A percentile compares a stretch with the other conserved stretches of the same genome.
phyloP scores from a whole-genome alignment of 345 rosid species.

The Salix suchowensis region DNA sequence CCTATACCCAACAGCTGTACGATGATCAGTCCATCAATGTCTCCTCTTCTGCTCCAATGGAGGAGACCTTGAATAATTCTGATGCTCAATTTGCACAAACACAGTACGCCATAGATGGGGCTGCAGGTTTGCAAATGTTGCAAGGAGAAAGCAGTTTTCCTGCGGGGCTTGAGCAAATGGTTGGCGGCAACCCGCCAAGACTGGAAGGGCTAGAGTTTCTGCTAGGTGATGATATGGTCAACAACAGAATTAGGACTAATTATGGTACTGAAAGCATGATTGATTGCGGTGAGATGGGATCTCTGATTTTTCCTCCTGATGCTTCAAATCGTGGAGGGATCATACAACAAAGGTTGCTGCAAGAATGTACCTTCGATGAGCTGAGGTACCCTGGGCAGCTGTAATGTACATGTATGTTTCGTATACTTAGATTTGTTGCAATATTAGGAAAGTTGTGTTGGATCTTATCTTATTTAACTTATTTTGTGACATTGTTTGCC shows the following conservation, averaged over 20 bases:
- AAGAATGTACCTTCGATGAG: slow-evolving; percentile 22
- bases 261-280: slow-evolving; percentile 6
- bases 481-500: slow-evolving; percentile 1
- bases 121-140: slow-evolving; percentile 12
- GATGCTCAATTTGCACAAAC: slow-evolving; percentile 18
- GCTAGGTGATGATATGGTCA: slow-evolving; percentile 21
- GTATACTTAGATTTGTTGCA: neutral
- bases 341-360: slow-evolving; percentile 22
- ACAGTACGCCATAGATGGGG: slow-evolving; percentile 14
- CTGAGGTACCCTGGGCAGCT: slow-evolving; percentile 24
- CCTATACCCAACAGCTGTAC: slow-evolving; percentile 18
- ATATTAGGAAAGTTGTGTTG: slow-evolving; percentile 15
- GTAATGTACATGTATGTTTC: slow-evolving; percentile 3
- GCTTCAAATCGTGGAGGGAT: slow-evolving; percentile 24
- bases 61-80: slow-evolving; percentile 16
- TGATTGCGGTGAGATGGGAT: slow-evolving; percentile 21
- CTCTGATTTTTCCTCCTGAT: slow-evolving; percentile 21
- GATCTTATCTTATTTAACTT: slow-evolving; percentile 31
- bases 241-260: slow-evolving; percentile 5
- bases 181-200: slow-evolving; percentile 18
- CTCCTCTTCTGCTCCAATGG: slow-evolving; percentile 25
- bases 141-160: slow-evolving; percentile 32
- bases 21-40: slow-evolving; percentile 18
- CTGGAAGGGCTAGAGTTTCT: slow-evolving; percentile 48
- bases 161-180: slow-evolving; percentile 27